Base-by-base conservation (phyloP, 1,284 basidiomycete species). In the Neotropicomus parvogracilis region DNA sequence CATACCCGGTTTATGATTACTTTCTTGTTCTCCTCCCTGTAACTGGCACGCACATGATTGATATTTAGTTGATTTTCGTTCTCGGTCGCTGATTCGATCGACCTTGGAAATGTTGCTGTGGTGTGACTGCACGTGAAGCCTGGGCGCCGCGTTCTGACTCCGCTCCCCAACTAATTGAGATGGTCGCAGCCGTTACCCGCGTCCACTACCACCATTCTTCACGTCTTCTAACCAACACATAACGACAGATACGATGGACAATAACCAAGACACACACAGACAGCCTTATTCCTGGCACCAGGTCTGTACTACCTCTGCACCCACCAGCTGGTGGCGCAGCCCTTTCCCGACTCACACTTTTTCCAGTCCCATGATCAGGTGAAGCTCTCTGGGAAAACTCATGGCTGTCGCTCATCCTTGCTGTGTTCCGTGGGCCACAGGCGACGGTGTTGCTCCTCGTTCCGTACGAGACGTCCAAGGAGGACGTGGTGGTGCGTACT, bases 401-500 rank as follows among this genome's bases (percentile, higher is more conserved):
- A 33, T 46, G 33, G 36, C 29, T 27, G n/a, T 50, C 50, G 40
- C 40, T 46, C 41, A 51, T 60, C 54, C 54, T 55, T 31, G 50
- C 65, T 51, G 45, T 56, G 44, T 49, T 44, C 40, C 49, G 51
- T 46, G 45, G 43, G 52, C 52, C 44, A 33, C 55, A 89, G 87
- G 87, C 85, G 27, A 89, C 87, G n/a, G 78, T 90, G 16, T 70
- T 90, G 24, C 70, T 89, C 32, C 74, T 85, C 56, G 78, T 90
- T 31, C 87, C 86, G 0, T 80, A 81, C 55, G 78, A 80, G 50
- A 81, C 82, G 3, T 71, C 77, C 42, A 81, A 83, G 52, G 83
- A 86, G 27, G 85, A 90, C 56, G 70, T 88, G 16, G 69, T 75
- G 50, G 87, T 88, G 59, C 63, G 81, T 71, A 27, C 24, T 10